These are phyloP conservation scores for Paracamarosporium sp. DNA, from an alignment of 2,329 filamentous ascomycete species.

Conservation along the genomic window DNA sequence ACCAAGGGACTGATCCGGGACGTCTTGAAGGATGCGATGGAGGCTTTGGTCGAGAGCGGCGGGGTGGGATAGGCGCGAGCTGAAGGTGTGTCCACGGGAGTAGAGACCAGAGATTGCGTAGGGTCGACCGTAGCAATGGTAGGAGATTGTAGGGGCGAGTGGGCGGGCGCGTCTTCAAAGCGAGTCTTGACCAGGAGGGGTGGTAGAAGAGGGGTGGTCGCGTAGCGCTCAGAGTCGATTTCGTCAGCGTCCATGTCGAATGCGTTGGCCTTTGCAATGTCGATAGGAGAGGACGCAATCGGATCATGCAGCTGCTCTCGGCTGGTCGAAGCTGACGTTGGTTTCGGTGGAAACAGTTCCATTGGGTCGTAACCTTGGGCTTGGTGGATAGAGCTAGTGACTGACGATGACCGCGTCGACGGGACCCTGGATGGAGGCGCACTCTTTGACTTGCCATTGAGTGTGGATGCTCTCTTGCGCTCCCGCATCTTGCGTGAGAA, in stretches of 20 bases:
- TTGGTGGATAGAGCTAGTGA: constrained; percentile 67
- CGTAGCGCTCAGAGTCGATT: constrained; percentile 65
- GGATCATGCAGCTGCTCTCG: constrained; percentile 43
- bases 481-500: constrained; percentile 63
- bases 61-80: constrained; percentile 65
- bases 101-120: constrained; percentile 51
- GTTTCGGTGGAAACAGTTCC: constrained; percentile 31
- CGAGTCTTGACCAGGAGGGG: constrained; percentile 73
- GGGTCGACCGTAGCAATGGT: constrained; percentile 74
- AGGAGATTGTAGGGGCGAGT: constrained; percentile 87
- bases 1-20: constrained; percentile 52
- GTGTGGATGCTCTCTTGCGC: constrained; percentile 49
- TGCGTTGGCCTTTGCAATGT: constrained; percentile 52
- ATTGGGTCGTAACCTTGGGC: constrained; percentile 44
- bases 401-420: constrained; percentile 81
- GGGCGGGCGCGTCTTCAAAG: constrained; percentile 62
- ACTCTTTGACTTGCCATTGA: constrained; percentile 48
- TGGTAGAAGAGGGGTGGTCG: constrained; percentile 84
- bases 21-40: constrained; percentile 73
- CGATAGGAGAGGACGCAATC: constrained; percentile 38
- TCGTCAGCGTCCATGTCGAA: constrained; percentile 55
- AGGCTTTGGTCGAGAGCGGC: constrained; percentile 78
- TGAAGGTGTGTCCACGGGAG: constrained; percentile 58
- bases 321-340: constrained; percentile 33
- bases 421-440: constrained; percentile 60